Percentiles rank a stretch among this genome's conserved stretches.
These are phyloP conservation scores for Sphaerulina vaccinii DNA, from an alignment of 2,329 filamentous ascomycete species.

Conservation along the genomic window DNA sequence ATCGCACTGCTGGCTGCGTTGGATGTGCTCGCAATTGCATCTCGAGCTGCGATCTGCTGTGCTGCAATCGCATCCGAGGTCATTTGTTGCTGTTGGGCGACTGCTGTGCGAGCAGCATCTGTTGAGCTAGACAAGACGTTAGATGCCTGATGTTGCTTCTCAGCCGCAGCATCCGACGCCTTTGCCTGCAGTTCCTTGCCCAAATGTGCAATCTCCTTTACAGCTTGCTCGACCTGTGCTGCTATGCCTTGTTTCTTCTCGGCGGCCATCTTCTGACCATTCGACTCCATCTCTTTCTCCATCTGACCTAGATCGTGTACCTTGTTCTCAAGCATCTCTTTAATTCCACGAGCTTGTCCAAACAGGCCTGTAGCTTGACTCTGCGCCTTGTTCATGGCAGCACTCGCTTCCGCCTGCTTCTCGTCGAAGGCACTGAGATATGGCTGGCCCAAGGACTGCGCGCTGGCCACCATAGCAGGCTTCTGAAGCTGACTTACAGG, in stretches of 20 bases:
- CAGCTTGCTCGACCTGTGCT: slow-evolving; percentile 13
- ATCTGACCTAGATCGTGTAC: slow-evolving; percentile 22
- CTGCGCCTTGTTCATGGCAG: slow-evolving; percentile 18
- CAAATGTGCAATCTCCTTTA: slow-evolving; percentile 18
- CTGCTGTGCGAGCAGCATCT: slow-evolving; percentile 10
- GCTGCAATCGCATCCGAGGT: slow-evolving; percentile 2
- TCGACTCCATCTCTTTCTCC: slow-evolving; percentile 25
- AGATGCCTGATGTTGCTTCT: slow-evolving; percentile 11
- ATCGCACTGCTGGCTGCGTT: slow-evolving; percentile 4
- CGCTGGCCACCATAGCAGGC: not conserved
- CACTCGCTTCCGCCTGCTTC: slow-evolving; percentile 20
- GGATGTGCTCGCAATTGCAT: slow-evolving; percentile 6
- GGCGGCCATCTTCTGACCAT: slow-evolving; percentile 16
- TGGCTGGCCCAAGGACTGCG: slow-evolving; percentile 1
- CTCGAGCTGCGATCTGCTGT: slow-evolving; percentile 1
- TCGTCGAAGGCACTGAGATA: slow-evolving; percentile 12
- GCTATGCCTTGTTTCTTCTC: slow-evolving; percentile 21
- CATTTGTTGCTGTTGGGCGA: slow-evolving; percentile 8
- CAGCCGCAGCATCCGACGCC: slow-evolving; percentile 3
- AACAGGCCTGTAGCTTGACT: slow-evolving; percentile 16
- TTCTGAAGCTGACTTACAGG: not conserved
- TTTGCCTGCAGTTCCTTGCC: slow-evolving; percentile 20
- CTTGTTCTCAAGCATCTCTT: slow-evolving; percentile 21
- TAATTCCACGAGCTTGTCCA: slow-evolving; percentile 17
- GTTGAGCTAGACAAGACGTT: not conserved